phyloP scores from a whole-genome alignment of 2,329 filamentous ascomycete species.

The Botryotinia narcissicola region DNA sequence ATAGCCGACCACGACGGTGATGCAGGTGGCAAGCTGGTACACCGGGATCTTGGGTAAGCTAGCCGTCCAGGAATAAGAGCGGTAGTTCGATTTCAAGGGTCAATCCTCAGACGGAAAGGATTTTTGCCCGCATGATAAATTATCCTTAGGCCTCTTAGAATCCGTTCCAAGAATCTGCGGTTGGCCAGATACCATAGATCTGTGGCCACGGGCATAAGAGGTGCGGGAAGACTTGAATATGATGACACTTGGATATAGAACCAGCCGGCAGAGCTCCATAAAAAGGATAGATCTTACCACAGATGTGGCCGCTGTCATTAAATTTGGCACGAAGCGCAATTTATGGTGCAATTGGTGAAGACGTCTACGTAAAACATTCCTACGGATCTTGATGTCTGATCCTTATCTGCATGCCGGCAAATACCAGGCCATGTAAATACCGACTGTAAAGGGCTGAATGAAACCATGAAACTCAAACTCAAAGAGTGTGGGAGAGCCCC shows the following conservation, averaged over 20 bases:
- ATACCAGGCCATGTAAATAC: not conserved
- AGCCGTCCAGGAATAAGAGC: not conserved
- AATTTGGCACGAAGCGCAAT: not conserved
- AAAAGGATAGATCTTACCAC: not conserved
- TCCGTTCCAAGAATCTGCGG: constrained; percentile 3
- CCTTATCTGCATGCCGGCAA: constrained; percentile 5
- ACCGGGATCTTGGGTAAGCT: not conserved
- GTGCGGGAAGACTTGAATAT: not conserved
- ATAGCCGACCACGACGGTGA: constrained; percentile 10
- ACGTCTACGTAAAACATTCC: not conserved
- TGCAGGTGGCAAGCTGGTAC: not conserved
- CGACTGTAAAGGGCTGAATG: not conserved
- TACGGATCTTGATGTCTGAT: constrained; percentile 9
- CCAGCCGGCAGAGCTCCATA: not conserved
- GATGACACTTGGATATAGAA: not conserved
- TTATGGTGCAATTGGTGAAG: not conserved
- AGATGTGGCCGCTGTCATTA: not conserved
- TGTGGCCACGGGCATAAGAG: not conserved
- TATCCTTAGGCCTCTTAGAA: not conserved
- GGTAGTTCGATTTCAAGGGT: not conserved
- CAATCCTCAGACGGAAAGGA: not conserved
- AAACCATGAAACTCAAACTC: not conserved
- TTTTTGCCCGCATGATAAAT: not conserved
- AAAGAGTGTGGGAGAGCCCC: not conserved
- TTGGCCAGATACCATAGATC: not conserved